phyloP scores from a whole-genome alignment of 2,329 filamentous ascomycete genomes.

The Emergomyces africanus region DNA sequence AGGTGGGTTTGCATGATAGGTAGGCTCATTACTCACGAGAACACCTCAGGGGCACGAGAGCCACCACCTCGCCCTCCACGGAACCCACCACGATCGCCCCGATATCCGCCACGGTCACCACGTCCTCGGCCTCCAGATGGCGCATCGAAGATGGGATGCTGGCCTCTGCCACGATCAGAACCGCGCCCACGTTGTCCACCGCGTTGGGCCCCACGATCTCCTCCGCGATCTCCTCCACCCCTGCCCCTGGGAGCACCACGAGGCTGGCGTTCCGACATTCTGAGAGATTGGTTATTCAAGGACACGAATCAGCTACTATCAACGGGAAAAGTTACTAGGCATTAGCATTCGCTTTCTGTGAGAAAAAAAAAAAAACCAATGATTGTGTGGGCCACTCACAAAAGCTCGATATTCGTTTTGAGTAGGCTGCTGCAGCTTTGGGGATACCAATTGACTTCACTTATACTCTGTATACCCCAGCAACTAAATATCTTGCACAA shows the following conservation, averaged over 20 bases:
- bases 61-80: conserved; percentile 16
- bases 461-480: neutral
- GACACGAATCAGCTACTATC: neutral
- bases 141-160: conserved; percentile 1
- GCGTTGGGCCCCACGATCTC: neutral
- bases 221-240: neutral
- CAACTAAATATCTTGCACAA: too few species aligned
- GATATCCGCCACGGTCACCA: conserved; percentile 13
- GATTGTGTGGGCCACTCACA: neutral
- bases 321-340: neutral
- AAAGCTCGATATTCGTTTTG: neutral
- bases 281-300: neutral
- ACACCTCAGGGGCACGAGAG: conserved; percentile 14
- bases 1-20: too few species aligned
- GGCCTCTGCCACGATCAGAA: conserved; percentile 4
- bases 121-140: conserved; percentile 9
- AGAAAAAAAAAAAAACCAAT: neutral
- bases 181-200: neutral
- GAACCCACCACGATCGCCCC: conserved; percentile 15
- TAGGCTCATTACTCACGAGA: conserved; percentile 15
- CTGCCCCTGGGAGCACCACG: conserved; percentile 3
- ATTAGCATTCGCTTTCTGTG: neutral
- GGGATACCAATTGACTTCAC: too few species aligned
- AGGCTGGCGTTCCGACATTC: neutral
- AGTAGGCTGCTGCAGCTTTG: neutral